Evolutionary conservation across 2,329 filamentous ascomycete species (phyloP).

Genomic region (Beauveria brongniartii): DNA sequence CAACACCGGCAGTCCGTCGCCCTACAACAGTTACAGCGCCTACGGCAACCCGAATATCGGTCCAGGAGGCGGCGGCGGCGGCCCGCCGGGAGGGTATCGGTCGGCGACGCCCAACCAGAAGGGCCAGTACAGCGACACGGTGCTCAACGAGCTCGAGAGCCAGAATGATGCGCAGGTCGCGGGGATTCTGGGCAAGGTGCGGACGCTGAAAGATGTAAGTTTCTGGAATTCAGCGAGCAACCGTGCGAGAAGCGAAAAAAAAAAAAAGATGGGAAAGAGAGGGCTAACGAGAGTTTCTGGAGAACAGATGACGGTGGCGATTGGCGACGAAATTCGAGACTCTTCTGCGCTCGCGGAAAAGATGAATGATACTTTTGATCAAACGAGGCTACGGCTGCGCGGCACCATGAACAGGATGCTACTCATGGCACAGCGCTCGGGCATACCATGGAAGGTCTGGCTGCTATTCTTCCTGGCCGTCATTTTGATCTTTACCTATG

Average conservation of each 20-base stretch:
- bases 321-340: slow-evolving; percentile 91
- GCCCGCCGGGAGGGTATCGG: slow-evolving; percentile 34
- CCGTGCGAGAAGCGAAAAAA: background rate
- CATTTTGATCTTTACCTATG: slow-evolving; percentile 76
- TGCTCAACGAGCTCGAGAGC: slow-evolving; percentile 86
- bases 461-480: slow-evolving; percentile 80
- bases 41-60: slow-evolving; percentile 6
- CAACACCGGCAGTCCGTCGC: background rate
- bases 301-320: slow-evolving; percentile 73
- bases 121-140: slow-evolving; percentile 87
- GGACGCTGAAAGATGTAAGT: slow-evolving; percentile 78
- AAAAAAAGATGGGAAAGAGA: background rate
- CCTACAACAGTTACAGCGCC: slow-evolving; percentile 8
- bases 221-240: background rate
- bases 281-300: slow-evolving; percentile 10
- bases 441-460: slow-evolving; percentile 96
- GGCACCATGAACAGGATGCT: slow-evolving; percentile 98
- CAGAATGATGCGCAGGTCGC: slow-evolving; percentile 89
- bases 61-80: slow-evolving; percentile 1
- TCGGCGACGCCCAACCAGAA: slow-evolving; percentile 66
- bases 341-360: slow-evolving; percentile 82
- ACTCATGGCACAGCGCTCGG: slow-evolving; percentile 86
- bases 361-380: slow-evolving; percentile 93
- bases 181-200: slow-evolving; percentile 85
- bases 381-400: slow-evolving; percentile 67